Conservation (phyloP, 768 basidiomycete genomes). For the Cyclocybe aegerita region DNA sequence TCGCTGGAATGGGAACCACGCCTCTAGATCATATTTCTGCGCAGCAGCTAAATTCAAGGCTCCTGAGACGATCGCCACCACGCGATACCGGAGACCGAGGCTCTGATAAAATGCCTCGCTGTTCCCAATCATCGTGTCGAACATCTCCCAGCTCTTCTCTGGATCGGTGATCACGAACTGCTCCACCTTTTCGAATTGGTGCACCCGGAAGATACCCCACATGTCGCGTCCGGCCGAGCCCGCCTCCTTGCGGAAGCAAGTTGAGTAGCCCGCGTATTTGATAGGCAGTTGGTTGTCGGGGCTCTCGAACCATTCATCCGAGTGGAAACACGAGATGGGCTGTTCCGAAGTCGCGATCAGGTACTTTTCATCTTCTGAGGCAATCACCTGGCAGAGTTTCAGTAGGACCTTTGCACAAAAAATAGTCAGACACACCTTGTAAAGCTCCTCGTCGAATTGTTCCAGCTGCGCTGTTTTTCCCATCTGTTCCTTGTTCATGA, state of each 20-base stretch:
- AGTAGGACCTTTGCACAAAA: background rate
- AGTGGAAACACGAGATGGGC: conserved; percentile 94
- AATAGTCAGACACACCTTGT: conserved; percentile 61
- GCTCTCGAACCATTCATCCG: conserved; percentile 97
- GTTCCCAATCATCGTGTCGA: conserved; percentile 86
- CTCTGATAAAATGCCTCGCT: conserved; percentile 97
- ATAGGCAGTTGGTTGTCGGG: conserved; percentile 92
- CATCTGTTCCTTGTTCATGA: conserved; percentile 99
- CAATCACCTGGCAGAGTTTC: conserved; percentile 63
- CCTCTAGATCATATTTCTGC: conserved; percentile 97
- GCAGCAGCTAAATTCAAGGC: conserved; percentile 96
- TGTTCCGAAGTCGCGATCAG: conserved; percentile 99
- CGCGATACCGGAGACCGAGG: conserved; percentile 86
- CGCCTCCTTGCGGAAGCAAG: conserved; percentile 99
- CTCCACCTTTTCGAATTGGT: conserved; percentile 99
- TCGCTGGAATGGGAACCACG: conserved; percentile 99
- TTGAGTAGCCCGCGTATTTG: conserved; percentile 85
- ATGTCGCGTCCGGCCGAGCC: conserved; percentile 97
- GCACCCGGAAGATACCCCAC: conserved; percentile 99
- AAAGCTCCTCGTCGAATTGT: conserved; percentile 98
- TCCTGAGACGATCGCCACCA: conserved; percentile 94
- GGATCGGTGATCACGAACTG: conserved; percentile 96
- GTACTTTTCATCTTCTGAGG: conserved; percentile 93
- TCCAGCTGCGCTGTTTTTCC: conserved; percentile 96
- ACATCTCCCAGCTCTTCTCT: conserved; percentile 91